phyloP scores from a whole-genome alignment of 371 early-diverging fungal species.

The Apophysomyces sp. region DNA sequence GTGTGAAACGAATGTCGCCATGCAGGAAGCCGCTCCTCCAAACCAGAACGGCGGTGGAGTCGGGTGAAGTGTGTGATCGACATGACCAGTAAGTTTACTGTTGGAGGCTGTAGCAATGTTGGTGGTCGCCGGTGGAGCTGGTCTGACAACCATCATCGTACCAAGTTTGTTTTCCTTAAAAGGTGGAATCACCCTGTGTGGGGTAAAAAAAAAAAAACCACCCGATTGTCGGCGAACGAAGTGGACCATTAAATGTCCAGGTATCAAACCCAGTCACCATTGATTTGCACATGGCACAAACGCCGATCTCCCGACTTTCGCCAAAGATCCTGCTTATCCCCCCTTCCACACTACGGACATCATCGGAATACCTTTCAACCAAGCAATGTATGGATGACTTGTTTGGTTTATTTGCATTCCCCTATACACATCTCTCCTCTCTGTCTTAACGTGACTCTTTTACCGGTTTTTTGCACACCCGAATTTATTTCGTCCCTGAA shows the following conservation, averaged over 20 bases:
- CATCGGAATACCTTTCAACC: no score
- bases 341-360: no score
- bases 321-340: no score
- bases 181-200: neutral
- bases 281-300: neutral
- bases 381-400: no score
- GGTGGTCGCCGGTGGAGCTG: neutral
- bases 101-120: neutral
- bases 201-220: neutral
- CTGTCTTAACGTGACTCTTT: no score
- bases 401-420: no score
- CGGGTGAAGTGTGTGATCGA: neutral
- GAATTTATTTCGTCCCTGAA: no score
- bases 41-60: conserved; percentile 56
- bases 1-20: conserved; percentile 69
- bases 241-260: neutral
- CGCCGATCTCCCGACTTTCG: neutral
- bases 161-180: conserved; percentile 3
- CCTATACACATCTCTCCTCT: no score
- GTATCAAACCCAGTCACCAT: neutral
- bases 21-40: conserved; percentile 60
- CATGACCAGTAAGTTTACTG: neutral
- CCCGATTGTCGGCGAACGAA: neutral
- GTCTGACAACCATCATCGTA: conserved; percentile 2
- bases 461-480: no score